These are phyloP conservation scores for Gautieria morchelliformis DNA, from an alignment of 768 basidiomycete genomes.

Conservation along the genomic window DNA sequence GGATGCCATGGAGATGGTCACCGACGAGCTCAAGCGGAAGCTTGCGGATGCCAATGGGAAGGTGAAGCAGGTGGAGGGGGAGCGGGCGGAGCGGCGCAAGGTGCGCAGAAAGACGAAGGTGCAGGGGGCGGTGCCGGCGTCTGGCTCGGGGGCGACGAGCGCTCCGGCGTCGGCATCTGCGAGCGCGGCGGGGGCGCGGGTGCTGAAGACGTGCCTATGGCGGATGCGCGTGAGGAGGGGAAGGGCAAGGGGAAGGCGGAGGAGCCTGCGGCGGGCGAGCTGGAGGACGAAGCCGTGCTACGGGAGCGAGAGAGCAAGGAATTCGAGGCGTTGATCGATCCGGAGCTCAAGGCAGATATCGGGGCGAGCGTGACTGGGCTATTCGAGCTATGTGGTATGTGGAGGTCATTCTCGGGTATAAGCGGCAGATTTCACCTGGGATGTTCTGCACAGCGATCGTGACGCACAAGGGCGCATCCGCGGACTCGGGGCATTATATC, in stretches of 20 bases:
- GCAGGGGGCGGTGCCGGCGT: slow-evolving; percentile 23
- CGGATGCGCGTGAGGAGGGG: slow-evolving; percentile 12
- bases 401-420: background rate
- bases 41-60: slow-evolving; percentile 60
- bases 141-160: slow-evolving; percentile 13
- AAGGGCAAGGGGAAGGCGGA: slow-evolving; percentile 23
- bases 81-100: slow-evolving; percentile 73
- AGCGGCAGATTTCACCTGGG: background rate
- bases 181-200: slow-evolving; percentile 6
- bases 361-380: slow-evolving; percentile 73
- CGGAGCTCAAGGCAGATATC: slow-evolving; percentile 52
- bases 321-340: slow-evolving; percentile 54
- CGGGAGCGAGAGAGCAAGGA: slow-evolving; percentile 56
- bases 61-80: slow-evolving; percentile 75
- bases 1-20: slow-evolving; percentile 74
- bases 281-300: slow-evolving; percentile 58
- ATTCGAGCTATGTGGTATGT: slow-evolving; percentile 86
- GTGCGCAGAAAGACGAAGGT: slow-evolving; percentile 67
- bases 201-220: slow-evolving; percentile 12
- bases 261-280: slow-evolving; percentile 30
- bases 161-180: slow-evolving; percentile 13
- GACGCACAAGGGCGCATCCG: slow-evolving; percentile 93
- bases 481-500: slow-evolving; percentile 94
- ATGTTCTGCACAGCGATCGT: slow-evolving; percentile 57
- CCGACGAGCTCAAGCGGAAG: slow-evolving; percentile 68